A percentile compares a stretch with the other conserved stretches of the same genome.
Conservation (phyloP, 139 green algal species). For the Chlorella sp. region DNA sequence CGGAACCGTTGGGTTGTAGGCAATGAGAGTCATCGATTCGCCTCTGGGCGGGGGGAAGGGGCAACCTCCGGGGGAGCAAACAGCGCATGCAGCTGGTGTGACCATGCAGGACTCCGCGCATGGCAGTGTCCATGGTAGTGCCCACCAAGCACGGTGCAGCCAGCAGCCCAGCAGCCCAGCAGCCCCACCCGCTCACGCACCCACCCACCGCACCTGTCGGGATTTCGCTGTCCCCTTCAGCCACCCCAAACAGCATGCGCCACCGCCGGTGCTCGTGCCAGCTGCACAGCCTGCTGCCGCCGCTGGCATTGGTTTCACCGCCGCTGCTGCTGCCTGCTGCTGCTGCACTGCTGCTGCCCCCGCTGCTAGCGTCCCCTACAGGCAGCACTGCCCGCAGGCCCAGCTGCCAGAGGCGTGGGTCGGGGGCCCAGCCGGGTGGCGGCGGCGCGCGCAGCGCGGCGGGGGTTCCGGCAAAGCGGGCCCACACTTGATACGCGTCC, state of each 20-base stretch:
- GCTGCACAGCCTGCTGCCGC: not conserved
- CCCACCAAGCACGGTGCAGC: no score
- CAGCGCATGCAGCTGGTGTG: not conserved
- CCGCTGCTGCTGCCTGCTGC: not conserved
- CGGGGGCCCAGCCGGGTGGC: conserved; percentile 56
- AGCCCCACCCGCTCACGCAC: not conserved
- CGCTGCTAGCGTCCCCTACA: not conserved
- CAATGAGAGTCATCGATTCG: no score
- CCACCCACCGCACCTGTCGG: conserved; percentile 53
- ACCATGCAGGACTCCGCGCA: not conserved
- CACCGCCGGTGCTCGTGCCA: conserved; percentile 58
- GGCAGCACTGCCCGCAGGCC: conserved; percentile 69
- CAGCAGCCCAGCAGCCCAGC: not conserved
- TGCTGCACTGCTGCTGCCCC: not conserved
- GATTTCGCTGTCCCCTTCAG: conserved; percentile 90
- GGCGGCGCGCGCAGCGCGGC: not conserved
- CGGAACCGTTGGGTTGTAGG: no score
- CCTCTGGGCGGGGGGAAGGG: no score
- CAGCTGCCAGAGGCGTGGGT: conserved; percentile 73
- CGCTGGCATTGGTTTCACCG: not conserved
- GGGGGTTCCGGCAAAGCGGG: conserved; percentile 47
- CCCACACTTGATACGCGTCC: conserved; percentile 58
- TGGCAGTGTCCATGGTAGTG: no score
- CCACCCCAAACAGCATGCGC: conserved; percentile 81
- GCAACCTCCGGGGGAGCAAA: no score